Evolutionary conservation across 1,284 basidiomycete genomes (phyloP), one percentile per base, ranked within the genome.

Genomic region (Fomitopsis schrenkii): DNA sequence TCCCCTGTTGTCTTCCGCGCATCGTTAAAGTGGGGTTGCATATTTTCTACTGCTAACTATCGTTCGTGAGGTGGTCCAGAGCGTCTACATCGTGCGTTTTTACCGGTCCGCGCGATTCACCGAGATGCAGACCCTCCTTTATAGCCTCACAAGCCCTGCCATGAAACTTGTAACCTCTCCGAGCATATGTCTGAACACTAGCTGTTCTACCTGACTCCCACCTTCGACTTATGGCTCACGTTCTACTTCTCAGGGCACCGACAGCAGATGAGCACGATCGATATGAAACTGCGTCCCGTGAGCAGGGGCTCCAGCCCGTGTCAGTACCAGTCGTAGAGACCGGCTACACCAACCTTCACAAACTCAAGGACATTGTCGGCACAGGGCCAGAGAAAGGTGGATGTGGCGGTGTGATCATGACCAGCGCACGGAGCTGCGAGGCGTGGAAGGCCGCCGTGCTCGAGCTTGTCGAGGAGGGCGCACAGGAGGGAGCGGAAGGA

Each of bases 241-340:
- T 87, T 38, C 72, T 89, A n/a, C 74, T 90, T 9, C 81, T 90
- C 35, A 77, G 86, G 66, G 72, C 82, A 30, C 80, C 83, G 0
- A 72, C 79, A 19, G 65, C 74, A 57, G 77, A 78, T 17, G 63
- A 66, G 1, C 64, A 60, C 35, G 72, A 72, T 67, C 68, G 70
- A 57, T 71, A 72, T 63, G 70, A 70, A 45, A 57, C 50, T 7
- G 67, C 67, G 10, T 68, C 70, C 56, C 55, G 58, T 41, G 55
- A 67, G 9, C 61, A 58, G n/a, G 66, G 67, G n/a, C 87, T 84
- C 68, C 63, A 67, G 9, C 74, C 84, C 0, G 56, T 83, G 30
- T 88, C 87, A 19, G 74, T 93, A 3, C 81, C 90, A 0, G 87
- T 88, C 7, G 82, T 93, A 52, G 83, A 87, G 70, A 91, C 90